Evolutionary conservation across 768 basidiomycete species (phyloP).

Genomic region (Calocybe indica): DNA sequence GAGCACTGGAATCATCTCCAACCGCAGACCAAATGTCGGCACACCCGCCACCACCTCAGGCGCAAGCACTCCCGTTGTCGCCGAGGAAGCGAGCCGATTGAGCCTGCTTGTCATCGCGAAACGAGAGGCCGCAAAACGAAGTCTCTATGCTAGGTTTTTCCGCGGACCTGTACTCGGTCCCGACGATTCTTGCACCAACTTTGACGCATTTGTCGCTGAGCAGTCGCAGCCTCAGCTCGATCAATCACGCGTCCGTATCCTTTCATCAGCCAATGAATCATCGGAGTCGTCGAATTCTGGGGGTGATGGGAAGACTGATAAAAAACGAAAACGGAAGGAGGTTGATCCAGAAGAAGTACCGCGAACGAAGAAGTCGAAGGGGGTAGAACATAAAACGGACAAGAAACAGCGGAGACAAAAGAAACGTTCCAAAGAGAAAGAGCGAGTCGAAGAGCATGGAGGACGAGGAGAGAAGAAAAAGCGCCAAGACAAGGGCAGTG

Average conservation of each 20-base stretch:
- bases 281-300: background rate
- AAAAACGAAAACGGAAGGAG: slow-evolving; percentile 5
- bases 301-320: slow-evolving; percentile 7
- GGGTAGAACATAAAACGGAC: slow-evolving; percentile 1
- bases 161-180: slow-evolving; percentile 66
- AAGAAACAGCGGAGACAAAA: slow-evolving; percentile 10
- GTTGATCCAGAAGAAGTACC: too few species aligned
- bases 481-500: slow-evolving; percentile 1
- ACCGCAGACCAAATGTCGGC: slow-evolving; percentile 51
- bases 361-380: slow-evolving; percentile 4
- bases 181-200: slow-evolving; percentile 15
- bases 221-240: too few species aligned
- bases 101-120: slow-evolving; percentile 63
- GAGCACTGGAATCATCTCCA: slow-evolving; percentile 70
- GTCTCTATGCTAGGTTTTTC: slow-evolving; percentile 78
- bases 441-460: slow-evolving; percentile 13
- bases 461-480: slow-evolving; percentile 14
- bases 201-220: too few species aligned
- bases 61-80: slow-evolving; percentile 29
- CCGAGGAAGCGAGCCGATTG: slow-evolving; percentile 25
- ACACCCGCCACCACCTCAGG: slow-evolving; percentile 45
- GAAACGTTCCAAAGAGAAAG: slow-evolving; percentile 10
- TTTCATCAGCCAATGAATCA: too few species aligned
- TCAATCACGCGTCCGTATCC: too few species aligned
- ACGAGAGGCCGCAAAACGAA: slow-evolving; percentile 68